phyloP scores from a whole-genome alignment of 2,329 filamentous ascomycete species.

The Didymosphaeria variabile region DNA sequence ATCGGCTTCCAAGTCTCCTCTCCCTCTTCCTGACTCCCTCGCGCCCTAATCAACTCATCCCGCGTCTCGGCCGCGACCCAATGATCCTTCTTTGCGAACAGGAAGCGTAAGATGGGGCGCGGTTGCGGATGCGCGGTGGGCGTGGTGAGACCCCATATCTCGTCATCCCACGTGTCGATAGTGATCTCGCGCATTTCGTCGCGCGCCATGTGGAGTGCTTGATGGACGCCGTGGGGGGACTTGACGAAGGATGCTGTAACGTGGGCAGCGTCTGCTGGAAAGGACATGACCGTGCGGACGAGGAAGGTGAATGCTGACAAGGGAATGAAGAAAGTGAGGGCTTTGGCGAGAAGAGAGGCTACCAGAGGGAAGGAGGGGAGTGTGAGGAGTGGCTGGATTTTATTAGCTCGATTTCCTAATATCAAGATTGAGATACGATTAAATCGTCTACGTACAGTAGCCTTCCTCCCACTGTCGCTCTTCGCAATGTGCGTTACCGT shows the following conservation, averaged over 20 bases:
- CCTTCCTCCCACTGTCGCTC: conserved; percentile 54
- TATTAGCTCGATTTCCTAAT: neutral
- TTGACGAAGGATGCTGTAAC: conserved; percentile 26
- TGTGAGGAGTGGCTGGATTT: conserved; percentile 19
- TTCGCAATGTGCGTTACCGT: conserved; percentile 58
- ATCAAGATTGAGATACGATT: neutral
- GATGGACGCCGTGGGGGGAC: conserved; percentile 59
- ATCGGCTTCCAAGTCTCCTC: conserved; percentile 27
- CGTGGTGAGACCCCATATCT: conserved; percentile 63
- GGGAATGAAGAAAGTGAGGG: conserved; percentile 57
- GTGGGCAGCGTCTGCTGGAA: conserved; percentile 53
- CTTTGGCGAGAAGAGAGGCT: conserved; percentile 49
- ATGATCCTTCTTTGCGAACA: conserved; percentile 68
- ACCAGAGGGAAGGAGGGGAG: conserved; percentile 30
- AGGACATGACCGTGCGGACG: conserved; percentile 54
- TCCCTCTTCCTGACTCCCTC: conserved; percentile 40
- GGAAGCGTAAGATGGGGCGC: conserved; percentile 62
- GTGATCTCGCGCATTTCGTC: conserved; percentile 67
- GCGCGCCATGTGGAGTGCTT: conserved; percentile 67
- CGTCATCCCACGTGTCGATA: conserved; percentile 52
- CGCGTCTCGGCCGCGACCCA: conserved; percentile 69
- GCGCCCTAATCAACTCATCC: conserved; percentile 61
- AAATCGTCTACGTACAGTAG: conserved; percentile 44
- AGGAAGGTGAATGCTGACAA: conserved; percentile 50
- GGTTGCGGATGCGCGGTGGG: conserved; percentile 38